A percentile compares a stretch with the other conserved stretches of the same genome.
Evolutionary conservation across 768 basidiomycete species (phyloP).

Genomic region (Lactifluus hygrophoroides): DNA sequence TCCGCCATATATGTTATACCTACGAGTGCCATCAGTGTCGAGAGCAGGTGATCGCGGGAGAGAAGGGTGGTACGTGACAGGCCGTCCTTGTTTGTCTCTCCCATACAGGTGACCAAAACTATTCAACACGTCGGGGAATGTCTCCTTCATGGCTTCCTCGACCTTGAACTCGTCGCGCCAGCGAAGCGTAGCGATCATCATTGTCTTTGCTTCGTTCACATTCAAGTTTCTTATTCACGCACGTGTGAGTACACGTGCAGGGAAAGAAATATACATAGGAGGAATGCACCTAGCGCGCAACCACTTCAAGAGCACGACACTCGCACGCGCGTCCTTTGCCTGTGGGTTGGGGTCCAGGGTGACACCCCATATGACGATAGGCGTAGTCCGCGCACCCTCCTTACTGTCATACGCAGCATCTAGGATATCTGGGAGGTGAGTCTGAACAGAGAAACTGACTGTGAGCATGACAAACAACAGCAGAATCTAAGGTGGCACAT

Average conservation of each 20-base stretch:
- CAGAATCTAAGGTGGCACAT: constrained; percentile 18
- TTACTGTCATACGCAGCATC: constrained; percentile 54
- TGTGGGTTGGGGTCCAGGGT: constrained; percentile 50
- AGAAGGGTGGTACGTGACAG: constrained; percentile 50
- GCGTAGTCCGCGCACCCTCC: constrained; percentile 38
- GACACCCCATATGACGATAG: constrained; percentile 66
- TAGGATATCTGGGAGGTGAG: constrained; percentile 44
- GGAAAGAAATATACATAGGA: not conserved
- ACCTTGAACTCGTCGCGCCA: constrained; percentile 66
- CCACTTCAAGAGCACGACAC: constrained; percentile 77
- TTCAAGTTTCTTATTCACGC: constrained; percentile 39
- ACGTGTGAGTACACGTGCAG: not conserved
- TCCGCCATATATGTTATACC: constrained; percentile 76
- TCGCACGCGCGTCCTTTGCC: constrained; percentile 53
- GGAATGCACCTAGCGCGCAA: constrained; percentile 58
- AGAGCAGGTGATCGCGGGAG: not conserved
- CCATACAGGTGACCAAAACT: constrained; percentile 57
- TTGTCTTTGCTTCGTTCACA: constrained; percentile 46
- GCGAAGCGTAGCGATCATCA: constrained; percentile 58
- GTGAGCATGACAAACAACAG: not conserved
- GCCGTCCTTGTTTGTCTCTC: constrained; percentile 60
- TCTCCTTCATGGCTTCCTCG: constrained; percentile 48
- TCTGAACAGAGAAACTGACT: constrained; percentile 10
- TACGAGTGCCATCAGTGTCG: constrained; percentile 23
- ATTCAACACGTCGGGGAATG: constrained; percentile 32